Conservation (phyloP, 106 monocot species). For the Dendrobium huoshanense region DNA sequence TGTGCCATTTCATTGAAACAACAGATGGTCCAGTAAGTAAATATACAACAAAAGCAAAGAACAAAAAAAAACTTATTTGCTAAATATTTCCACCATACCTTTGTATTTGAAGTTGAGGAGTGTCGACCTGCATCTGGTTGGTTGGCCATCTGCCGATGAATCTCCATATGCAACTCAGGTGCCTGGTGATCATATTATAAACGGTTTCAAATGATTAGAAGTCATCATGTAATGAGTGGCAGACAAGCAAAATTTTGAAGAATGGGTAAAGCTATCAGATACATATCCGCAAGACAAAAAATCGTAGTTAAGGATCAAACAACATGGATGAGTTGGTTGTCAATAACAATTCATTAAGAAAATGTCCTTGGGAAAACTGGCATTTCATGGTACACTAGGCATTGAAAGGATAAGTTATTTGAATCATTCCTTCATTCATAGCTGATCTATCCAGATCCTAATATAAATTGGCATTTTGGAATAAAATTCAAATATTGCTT, state of each 20-base stretch:
- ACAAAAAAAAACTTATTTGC: neutral
- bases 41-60: neutral
- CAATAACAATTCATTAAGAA: too few relatives aligned
- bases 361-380: too few relatives aligned
- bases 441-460: too few relatives aligned
- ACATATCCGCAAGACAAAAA: too few relatives aligned
- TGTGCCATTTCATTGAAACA: neutral
- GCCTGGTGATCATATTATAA: neutral
- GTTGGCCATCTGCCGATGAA: constrained; percentile 6
- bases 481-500: neutral
- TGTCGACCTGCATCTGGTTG: constrained; percentile 8
- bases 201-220: neutral
- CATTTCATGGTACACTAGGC: too few relatives aligned
- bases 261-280: neutral
- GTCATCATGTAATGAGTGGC: neutral
- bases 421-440: too few relatives aligned
- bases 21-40: neutral
- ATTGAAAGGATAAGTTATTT: too few relatives aligned
- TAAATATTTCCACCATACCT: constrained; percentile 10
- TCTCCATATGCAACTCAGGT: constrained; percentile 12
- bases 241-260: neutral
- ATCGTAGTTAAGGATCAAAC: too few relatives aligned
- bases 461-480: neutral
- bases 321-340: too few relatives aligned
- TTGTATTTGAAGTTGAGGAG: constrained; percentile 12